Evolutionary conservation across 495 filamentous ascomycete species (phyloP), one percentile per base, ranked within the genome.

Genomic region (Aspergillus bertholletiae): DNA sequence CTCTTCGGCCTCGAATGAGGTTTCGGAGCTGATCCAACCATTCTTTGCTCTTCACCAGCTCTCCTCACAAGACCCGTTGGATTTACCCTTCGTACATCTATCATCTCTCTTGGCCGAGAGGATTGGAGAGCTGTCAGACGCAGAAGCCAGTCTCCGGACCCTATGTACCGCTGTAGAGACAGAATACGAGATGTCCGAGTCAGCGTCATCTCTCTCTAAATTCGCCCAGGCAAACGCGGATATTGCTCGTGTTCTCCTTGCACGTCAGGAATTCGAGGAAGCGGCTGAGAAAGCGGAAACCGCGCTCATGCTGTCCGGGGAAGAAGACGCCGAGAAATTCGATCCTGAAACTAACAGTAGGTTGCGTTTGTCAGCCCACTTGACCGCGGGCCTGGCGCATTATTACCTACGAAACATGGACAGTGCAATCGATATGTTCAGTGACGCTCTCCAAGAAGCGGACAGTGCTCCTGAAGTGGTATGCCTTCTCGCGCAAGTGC

Each of bases 181-280:
- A 3, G 85, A 88, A 37, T 97, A 94, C 64, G 95, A 97, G 69
- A 73, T 78, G 0, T 84, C 89, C 0, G 92, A 97, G 62, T 90
- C 88, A 0, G 64, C 84, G 3, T 66, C 81, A 11, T 78, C 89
- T 15, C 82, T 97, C 18, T 82, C 82, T 11, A 82, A 74, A 34
- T 97, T 88, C 68, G 86, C 90, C 11, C 80, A 92, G 47, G 89
- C 87, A n/a, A 96, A 93, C 66, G 78, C 88, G 7, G 95, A 97
- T 66, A 81, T 96, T 20, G 88, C 89, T 13, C 84, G 95, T 24
- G 82, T 82, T 37, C 81, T 88, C 26, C 81, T 97, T 1, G 88
- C 92, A 5, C 71, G 77, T 15, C 73, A 80, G 8, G 67, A 81
- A 27, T 94, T 84, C 56, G 69, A 72, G 1, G 68, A 79, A 49